These are phyloP conservation scores for Fomitopsis betulina DNA, from an alignment of 1,284 basidiomycete genomes.

Conservation along the genomic window DNA sequence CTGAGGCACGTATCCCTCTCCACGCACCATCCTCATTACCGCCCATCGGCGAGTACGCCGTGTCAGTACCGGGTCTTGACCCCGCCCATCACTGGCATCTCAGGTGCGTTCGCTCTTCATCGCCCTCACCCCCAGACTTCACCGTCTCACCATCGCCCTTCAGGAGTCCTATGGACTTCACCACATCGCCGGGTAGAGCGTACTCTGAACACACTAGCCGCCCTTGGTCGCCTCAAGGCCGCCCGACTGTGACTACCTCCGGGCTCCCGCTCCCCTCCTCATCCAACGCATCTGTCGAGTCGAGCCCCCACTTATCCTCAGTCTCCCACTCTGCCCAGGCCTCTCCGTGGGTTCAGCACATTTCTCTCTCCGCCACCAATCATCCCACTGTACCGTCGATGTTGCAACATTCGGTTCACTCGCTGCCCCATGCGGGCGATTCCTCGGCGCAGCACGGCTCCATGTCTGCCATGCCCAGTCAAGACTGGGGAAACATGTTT, in stretches of 20 bases:
- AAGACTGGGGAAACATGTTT: constrained; percentile 55
- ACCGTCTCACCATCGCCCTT: constrained; percentile 10
- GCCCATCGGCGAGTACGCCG: constrained; percentile 2
- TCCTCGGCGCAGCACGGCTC: constrained; percentile 20
- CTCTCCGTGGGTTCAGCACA: constrained; percentile 37
- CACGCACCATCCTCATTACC: neutral
- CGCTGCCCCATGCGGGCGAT: constrained; percentile 21
- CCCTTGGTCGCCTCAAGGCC: constrained; percentile 35
- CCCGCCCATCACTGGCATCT: neutral
- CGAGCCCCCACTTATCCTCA: constrained; percentile 33
- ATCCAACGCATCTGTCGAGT: constrained; percentile 30
- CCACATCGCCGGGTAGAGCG: constrained; percentile 21
- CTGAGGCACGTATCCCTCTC: constrained; percentile 2
- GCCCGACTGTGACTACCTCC: constrained; percentile 37
- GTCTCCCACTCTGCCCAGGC: constrained; percentile 33
- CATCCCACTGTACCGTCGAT: constrained; percentile 20
- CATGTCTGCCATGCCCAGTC: constrained; percentile 29
- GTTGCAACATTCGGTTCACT: constrained; percentile 21
- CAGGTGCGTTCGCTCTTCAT: constrained; percentile 15
- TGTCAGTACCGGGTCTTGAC: neutral
- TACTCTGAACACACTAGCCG: constrained; percentile 22
- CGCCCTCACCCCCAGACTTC: constrained; percentile 13
- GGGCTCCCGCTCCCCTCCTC: constrained; percentile 25
- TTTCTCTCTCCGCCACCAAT: constrained; percentile 22
- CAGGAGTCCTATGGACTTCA: constrained; percentile 26